Conservation (phyloP, 2,329 filamentous ascomycete species). For the Myriosclerotinia duriaeana region DNA sequence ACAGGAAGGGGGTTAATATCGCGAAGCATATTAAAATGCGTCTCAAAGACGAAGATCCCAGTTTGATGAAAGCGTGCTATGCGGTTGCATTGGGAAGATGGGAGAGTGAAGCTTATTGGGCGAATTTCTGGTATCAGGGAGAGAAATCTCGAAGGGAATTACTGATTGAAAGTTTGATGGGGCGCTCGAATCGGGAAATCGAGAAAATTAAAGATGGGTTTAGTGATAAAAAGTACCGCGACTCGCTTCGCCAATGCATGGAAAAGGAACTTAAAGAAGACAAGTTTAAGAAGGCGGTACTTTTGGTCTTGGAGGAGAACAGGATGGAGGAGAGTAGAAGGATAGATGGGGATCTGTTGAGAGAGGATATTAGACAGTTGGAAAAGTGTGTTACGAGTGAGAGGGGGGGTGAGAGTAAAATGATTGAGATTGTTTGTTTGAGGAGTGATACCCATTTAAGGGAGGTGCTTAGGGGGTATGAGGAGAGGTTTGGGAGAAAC, state of each 20-base stretch:
- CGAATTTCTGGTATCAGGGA: conserved; percentile 95
- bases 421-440: conserved; percentile 80
- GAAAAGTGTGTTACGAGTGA: conserved; percentile 67
- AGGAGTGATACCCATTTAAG: conserved; percentile 79
- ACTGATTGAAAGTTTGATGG: conserved; percentile 90
- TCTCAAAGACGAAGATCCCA: conserved; percentile 70
- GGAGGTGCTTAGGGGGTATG: conserved; percentile 77
- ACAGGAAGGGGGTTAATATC: conserved; percentile 77
- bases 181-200: conserved; percentile 84
- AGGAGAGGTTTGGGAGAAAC: conserved; percentile 69
- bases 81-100: conserved; percentile 84
- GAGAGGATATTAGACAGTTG: conserved; percentile 71
- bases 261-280: conserved; percentile 89
- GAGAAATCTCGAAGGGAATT: conserved; percentile 82
- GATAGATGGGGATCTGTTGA: conserved; percentile 51
- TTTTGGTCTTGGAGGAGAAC: conserved; percentile 78
- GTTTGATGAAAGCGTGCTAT: conserved; percentile 88
- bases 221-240: conserved; percentile 85
- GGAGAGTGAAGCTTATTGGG: conserved; percentile 96
- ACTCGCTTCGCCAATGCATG: conserved; percentile 82
- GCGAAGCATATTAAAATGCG: conserved; percentile 79
- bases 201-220: conserved; percentile 83
- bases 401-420: conserved; percentile 81
- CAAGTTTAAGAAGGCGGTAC: conserved; percentile 88
- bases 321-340: conserved; percentile 69